phyloP scores from a whole-genome alignment of 495 filamentous ascomycete species.

The Penicillium paxilli region DNA sequence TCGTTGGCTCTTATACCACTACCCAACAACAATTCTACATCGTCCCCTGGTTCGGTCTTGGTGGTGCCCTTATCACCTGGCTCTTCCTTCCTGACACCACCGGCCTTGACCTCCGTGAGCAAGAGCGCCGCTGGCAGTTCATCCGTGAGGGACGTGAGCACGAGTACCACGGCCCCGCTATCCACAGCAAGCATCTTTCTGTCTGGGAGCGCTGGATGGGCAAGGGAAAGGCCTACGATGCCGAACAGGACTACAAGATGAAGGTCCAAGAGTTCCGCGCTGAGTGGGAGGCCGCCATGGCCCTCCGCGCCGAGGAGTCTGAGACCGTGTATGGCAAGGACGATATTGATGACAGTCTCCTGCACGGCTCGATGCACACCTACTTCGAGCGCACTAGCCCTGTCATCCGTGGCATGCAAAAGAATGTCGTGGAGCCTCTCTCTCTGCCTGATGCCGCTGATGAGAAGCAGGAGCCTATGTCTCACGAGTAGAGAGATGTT shows the following conservation, averaged over 20 bases:
- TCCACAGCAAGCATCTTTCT: slow-evolving; percentile 80
- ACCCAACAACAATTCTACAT: slow-evolving; percentile 76
- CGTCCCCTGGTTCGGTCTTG: slow-evolving; percentile 87
- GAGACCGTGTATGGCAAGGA: slow-evolving; percentile 11
- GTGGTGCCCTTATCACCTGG: slow-evolving; percentile 72
- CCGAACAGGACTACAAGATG: slow-evolving; percentile 70
- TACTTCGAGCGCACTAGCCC: slow-evolving; percentile 50
- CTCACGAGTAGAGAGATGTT: slow-evolving; percentile 9
- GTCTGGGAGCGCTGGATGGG: slow-evolving; percentile 63
- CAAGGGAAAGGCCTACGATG: slow-evolving; percentile 75
- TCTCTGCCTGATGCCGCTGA: slow-evolving; percentile 15
- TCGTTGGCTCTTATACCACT: slow-evolving; percentile 84
- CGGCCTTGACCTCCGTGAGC: slow-evolving; percentile 87
- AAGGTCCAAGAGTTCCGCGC: slow-evolving; percentile 75
- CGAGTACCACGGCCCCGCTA: slow-evolving; percentile 85
- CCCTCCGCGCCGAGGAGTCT: slow-evolving; percentile 43
- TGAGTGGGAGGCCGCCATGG: slow-evolving; percentile 60
- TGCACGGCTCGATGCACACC: slow-evolving; percentile 38
- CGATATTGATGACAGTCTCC: slow-evolving; percentile 36
- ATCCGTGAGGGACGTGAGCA: slow-evolving; percentile 69
- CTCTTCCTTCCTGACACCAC: slow-evolving; percentile 89
- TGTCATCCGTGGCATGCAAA: slow-evolving; percentile 41
- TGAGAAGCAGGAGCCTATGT: slow-evolving; percentile 15
- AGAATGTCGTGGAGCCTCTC: slow-evolving; percentile 18
- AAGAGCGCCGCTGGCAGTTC: slow-evolving; percentile 82